Evolutionary conservation across 768 basidiomycete genomes (phyloP).

Genomic region (Naganishia onofrii): DNA sequence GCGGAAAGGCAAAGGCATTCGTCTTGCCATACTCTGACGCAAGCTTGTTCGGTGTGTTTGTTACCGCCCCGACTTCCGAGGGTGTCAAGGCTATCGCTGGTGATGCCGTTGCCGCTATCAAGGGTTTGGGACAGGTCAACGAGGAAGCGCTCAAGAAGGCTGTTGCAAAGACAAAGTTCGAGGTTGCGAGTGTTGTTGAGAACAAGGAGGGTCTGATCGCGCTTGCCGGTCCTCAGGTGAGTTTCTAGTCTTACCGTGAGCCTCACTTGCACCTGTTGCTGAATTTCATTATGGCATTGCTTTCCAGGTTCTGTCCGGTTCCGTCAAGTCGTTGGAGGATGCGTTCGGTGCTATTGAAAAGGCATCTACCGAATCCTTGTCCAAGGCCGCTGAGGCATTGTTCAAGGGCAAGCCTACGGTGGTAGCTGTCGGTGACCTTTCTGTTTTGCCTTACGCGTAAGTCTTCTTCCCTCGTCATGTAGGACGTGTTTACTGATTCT

Average conservation of each 20-base stretch:
- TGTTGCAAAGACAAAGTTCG: constrained; percentile 82
- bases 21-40: constrained; percentile 90
- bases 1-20: constrained; percentile 67
- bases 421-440: constrained; percentile 77
- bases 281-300: constrained; percentile 44
- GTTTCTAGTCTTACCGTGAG: not conserved
- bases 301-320: constrained; percentile 56
- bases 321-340: constrained; percentile 61
- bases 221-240: constrained; percentile 56
- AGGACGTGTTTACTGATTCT: not conserved
- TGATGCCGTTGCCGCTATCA: constrained; percentile 64
- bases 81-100: constrained; percentile 57
- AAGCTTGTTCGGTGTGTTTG: constrained; percentile 74
- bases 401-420: constrained; percentile 76
- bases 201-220: constrained; percentile 65
- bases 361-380: constrained; percentile 64
- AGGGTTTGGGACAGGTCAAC: constrained; percentile 59
- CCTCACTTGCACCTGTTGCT: not conserved
- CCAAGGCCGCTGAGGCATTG: constrained; percentile 68
- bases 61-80: constrained; percentile 66
- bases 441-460: constrained; percentile 67
- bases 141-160: constrained; percentile 75
- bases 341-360: constrained; percentile 69
- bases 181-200: constrained; percentile 69
- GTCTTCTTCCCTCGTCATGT: not conserved